Evolutionary conservation across 768 basidiomycete species (phyloP).

Genomic region (Guyanaporus albipodus): DNA sequence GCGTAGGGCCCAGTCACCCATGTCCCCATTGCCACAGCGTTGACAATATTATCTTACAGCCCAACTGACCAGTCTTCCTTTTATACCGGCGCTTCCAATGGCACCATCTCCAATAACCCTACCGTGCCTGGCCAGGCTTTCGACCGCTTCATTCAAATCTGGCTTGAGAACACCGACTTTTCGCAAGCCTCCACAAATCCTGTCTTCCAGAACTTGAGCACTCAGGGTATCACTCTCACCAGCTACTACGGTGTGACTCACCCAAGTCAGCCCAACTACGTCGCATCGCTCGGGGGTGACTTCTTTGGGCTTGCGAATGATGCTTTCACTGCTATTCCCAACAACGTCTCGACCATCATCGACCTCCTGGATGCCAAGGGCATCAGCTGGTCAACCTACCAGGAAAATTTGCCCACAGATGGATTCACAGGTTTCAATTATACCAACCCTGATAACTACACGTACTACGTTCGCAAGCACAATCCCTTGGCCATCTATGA

Average conservation of each 20-base stretch:
- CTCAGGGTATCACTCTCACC: slow-evolving; percentile 46
- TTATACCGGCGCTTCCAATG: slow-evolving; percentile 42
- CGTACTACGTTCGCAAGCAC: slow-evolving; percentile 56
- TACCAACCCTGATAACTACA: slow-evolving; percentile 33
- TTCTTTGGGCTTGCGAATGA: slow-evolving; percentile 51
- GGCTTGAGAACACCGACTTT: slow-evolving; percentile 64
- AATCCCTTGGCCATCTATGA: slow-evolving; percentile 51
- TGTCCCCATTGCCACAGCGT: background rate
- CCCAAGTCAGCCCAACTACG: slow-evolving; percentile 61
- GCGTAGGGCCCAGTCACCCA: slow-evolving; percentile 15
- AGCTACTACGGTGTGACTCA: slow-evolving; percentile 51
- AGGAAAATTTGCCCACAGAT: slow-evolving; percentile 54
- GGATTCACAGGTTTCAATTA: slow-evolving; percentile 42
- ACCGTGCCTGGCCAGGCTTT: slow-evolving; percentile 42
- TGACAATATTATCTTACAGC: slow-evolving; percentile 12
- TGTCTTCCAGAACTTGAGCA: slow-evolving; percentile 37
- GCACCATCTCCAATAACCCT: slow-evolving; percentile 37
- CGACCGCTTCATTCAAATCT: slow-evolving; percentile 51
- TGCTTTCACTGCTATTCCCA: slow-evolving; percentile 28
- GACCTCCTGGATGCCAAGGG: slow-evolving; percentile 56
- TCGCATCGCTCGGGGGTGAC: slow-evolving; percentile 46
- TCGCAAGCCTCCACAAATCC: slow-evolving; percentile 24
- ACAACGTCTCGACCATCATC: slow-evolving; percentile 52
- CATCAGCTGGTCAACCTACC: slow-evolving; percentile 59
- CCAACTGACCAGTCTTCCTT: slow-evolving; percentile 32